Evolutionary conservation across 1,284 basidiomycete genomes (phyloP).

Genomic region (Retiboletus flavoniger): DNA sequence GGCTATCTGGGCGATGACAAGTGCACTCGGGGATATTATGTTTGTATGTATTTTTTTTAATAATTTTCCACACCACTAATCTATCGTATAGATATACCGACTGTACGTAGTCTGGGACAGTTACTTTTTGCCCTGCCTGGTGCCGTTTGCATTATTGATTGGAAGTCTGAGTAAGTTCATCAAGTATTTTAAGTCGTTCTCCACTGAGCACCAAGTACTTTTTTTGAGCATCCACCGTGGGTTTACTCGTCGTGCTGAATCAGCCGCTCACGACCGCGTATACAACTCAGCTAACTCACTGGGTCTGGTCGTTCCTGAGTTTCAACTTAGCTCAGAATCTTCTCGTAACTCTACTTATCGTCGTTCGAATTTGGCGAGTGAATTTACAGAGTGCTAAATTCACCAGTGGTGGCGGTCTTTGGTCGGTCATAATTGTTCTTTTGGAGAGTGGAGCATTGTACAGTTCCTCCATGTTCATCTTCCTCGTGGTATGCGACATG

Average conservation of each 20-base stretch:
- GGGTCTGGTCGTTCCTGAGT: slow-evolving; percentile 9
- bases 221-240: background rate
- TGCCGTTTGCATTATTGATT: slow-evolving; percentile 1
- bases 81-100: slow-evolving; percentile 6
- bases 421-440: slow-evolving; percentile 9
- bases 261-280: slow-evolving; percentile 5
- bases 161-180: slow-evolving; percentile 6
- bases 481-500: slow-evolving; percentile 3
- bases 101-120: slow-evolving; percentile 8
- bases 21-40: slow-evolving; percentile 8
- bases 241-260: background rate
- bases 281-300: background rate
- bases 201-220: background rate
- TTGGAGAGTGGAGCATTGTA: slow-evolving; percentile 13
- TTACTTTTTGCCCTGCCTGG: slow-evolving; percentile 7
- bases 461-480: slow-evolving; percentile 6
- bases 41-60: background rate
- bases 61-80: background rate
- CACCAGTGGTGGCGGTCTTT: background rate
- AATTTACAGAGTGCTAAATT: background rate
- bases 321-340: slow-evolving; percentile 11
- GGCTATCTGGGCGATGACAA: slow-evolving; percentile 9
- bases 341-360: slow-evolving; percentile 8
- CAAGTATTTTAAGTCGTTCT: background rate
- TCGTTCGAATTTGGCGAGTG: slow-evolving; percentile 9